Evolutionary conservation across 495 filamentous ascomycete species (phyloP).

Genomic region (Lasiosphaeria miniovina): DNA sequence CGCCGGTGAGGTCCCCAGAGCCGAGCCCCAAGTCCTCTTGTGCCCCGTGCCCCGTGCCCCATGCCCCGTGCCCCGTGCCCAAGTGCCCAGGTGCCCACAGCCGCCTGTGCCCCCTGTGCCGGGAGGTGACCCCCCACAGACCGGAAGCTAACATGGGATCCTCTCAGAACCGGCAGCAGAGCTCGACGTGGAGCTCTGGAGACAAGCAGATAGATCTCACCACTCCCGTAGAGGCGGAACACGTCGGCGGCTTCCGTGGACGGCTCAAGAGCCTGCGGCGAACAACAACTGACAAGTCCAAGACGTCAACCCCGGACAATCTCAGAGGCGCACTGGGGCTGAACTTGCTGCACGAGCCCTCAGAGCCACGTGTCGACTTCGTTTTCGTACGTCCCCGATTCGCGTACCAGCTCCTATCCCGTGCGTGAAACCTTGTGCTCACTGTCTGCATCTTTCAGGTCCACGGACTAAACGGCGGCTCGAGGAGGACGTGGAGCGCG

Average conservation of each 20-base stretch:
- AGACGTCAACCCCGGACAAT: neutral
- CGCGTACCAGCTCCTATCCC: neutral
- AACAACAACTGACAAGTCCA: neutral
- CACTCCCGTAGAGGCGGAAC: neutral
- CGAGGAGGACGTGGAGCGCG: conserved; percentile 26
- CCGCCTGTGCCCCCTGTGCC: neutral
- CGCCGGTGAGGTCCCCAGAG: neutral
- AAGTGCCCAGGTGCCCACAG: no score
- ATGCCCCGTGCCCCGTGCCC: no score
- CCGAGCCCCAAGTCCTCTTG: no score
- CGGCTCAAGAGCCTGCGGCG: neutral
- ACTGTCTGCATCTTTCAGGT: conserved; percentile 8
- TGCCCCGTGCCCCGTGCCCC: no score
- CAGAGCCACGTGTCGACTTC: conserved; percentile 22
- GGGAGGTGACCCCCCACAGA: neutral
- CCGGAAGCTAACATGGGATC: neutral
- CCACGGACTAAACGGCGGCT: conserved; percentile 31
- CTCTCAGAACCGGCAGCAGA: neutral
- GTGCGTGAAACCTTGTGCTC: neutral
- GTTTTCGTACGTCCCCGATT: conserved; percentile 19
- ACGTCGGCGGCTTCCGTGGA: neutral
- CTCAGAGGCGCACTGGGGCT: conserved; percentile 17
- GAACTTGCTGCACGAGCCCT: conserved; percentile 17
- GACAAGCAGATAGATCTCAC: neutral
- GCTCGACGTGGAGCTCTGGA: neutral